Evolutionary conservation across 768 basidiomycete species (phyloP), one percentile per base, ranked within the genome.

Genomic region (Galerina sulciceps): DNA sequence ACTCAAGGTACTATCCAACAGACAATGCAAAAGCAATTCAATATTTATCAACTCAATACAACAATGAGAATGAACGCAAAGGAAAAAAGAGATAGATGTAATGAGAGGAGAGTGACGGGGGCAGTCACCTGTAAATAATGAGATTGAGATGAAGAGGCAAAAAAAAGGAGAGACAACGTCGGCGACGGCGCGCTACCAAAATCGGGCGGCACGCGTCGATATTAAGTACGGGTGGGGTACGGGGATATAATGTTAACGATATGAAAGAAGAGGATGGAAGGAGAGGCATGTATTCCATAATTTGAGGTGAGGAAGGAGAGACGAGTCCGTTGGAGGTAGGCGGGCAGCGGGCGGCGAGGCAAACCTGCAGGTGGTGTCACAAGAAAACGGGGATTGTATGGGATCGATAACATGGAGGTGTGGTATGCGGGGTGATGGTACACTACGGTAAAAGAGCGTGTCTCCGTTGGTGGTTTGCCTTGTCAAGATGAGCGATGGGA

Each of bases 41-140:
- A 50, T 43, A 62, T 55, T 58, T 44, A 55, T 50, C 53, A 53
- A 58, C 41, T 48, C 61, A 60, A 37, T 63, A 65, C 60, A 67
- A 65, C 60, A 64, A 55, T 41, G 40, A 43, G 42, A 37, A 53
- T 40, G 45, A 41, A 42, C n/a, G 38, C 46, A 55, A 37, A 20
- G n/a, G 58, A 47, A 36, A 31, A 50, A 48, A 58, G 51, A 40
- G 42, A 40, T 44, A 54, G 56, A 43, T 46, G 45, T 34, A 49
- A 47, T 34, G 40, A 52, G 45, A 58, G 55, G 43, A 31, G n/a
- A 50, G n/a, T 14, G 42, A 60, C 34, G 35, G 52, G 55, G 38
- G 55, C 18, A 64, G 47, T 50, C 15, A 43, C 10, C 50, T 31
- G 23, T 43, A 56, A 59, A 51, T 38, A 43, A 48, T 34, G 49